Conservation (phyloP, 305 asterid species). For the Fraxinus baroniana region DNA sequence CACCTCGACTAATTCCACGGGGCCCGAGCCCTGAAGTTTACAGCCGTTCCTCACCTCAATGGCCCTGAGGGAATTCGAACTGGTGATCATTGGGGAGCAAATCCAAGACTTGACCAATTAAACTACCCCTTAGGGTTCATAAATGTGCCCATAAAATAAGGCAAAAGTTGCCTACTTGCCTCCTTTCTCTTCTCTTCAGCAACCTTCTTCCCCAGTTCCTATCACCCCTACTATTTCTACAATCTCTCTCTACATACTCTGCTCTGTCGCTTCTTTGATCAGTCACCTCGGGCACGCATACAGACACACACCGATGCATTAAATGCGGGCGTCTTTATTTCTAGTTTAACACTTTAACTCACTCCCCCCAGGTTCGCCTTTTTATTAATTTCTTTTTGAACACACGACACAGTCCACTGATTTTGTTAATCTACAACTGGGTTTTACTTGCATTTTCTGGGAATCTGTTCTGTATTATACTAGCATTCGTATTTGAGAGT, state of each 20-base stretch:
- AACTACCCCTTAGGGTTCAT: too few species aligned
- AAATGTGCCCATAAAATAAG: background rate
- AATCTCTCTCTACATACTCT: background rate
- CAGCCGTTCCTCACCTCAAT: too few species aligned
- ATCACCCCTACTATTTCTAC: constrained; percentile 15
- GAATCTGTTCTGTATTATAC: background rate
- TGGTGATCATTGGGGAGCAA: too few species aligned
- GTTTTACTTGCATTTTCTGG: background rate
- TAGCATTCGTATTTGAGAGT: background rate
- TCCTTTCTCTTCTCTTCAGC: too few species aligned
- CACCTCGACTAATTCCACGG: too few species aligned
- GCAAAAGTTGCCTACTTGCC: background rate
- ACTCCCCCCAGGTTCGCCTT: constrained; percentile 9
- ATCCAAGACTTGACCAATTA: too few species aligned
- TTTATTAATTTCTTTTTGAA: background rate
- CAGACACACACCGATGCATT: constrained; percentile 28
- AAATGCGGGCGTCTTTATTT: constrained; percentile 21
- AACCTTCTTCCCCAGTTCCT: background rate
- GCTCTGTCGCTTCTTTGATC: constrained; percentile 24
- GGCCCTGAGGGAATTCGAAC: too few species aligned
- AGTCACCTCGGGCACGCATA: constrained; percentile 26
- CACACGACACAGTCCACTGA: background rate
- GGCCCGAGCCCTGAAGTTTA: too few species aligned
- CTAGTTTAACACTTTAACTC: background rate
- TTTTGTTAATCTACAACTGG: background rate